Conservation (phyloP, 805 yeast species). For the Candida taoyuanica region DNA sequence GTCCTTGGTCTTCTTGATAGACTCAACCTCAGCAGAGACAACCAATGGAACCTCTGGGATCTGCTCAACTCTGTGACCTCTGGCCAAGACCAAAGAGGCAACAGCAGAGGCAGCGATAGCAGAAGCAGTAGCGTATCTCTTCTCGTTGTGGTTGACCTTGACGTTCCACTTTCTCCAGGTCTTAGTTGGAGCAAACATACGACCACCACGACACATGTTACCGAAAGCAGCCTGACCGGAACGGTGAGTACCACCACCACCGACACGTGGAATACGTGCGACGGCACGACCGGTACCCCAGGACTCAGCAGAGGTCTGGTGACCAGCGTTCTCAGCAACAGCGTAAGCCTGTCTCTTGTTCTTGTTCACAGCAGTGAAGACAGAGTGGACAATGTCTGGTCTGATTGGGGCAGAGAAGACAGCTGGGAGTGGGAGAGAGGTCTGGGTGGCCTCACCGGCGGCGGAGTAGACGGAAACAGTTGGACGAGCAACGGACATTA, state of each 20-base stretch:
- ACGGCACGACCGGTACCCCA: conserved; percentile 99
- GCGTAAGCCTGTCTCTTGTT: conserved; percentile 99
- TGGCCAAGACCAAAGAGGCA: conserved; percentile 96
- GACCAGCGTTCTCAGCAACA: conserved; percentile 98
- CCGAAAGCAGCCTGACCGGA: conserved; percentile 99
- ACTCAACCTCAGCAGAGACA: conserved; percentile 88
- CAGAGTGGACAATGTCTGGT: conserved; percentile 98
- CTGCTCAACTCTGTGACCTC: conserved; percentile 99
- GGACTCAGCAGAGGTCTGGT: conserved; percentile 99
- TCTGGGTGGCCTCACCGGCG: conserved; percentile 80
- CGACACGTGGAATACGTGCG: conserved; percentile 99
- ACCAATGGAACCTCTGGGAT: conserved; percentile 98
- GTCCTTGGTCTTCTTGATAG: conserved; percentile 94
- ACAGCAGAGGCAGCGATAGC: conserved; percentile 99
- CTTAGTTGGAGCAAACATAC: conserved; percentile 99
- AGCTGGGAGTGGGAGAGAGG: conserved; percentile 92
- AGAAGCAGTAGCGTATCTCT: conserved; percentile 99
- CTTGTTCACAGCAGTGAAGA: conserved; percentile 97
- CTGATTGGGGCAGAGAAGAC: conserved; percentile 99
- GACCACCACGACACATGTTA: conserved; percentile 99
- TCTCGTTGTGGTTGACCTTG: conserved; percentile 99
- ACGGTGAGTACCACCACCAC: conserved; percentile 99
- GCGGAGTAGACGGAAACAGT: conserved; percentile 92
- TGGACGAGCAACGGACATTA: conserved; percentile 57
- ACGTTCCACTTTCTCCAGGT: conserved; percentile 99